A percentile compares a stretch with the other conserved stretches of the same genome.
phyloP scores from a whole-genome alignment of 768 basidiomycete species.

The Pisolithus orientalis region DNA sequence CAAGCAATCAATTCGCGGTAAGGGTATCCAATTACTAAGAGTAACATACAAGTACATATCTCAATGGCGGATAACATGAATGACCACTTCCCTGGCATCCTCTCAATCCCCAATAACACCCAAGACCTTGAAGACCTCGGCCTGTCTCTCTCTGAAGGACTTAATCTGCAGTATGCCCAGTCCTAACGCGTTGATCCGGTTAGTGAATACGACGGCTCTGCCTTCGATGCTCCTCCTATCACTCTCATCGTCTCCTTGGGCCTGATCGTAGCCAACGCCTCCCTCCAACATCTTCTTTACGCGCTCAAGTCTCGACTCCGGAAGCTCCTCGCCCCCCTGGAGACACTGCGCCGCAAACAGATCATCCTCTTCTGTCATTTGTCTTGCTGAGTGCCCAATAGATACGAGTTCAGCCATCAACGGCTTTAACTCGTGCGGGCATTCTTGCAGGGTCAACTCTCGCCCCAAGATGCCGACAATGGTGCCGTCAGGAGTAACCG shows the following conservation, averaged over 20 bases:
- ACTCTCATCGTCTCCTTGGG: background rate
- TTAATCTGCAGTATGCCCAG: conserved; percentile 62
- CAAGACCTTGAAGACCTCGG: conserved; percentile 59
- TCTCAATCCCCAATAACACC: background rate
- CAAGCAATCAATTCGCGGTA: too few relatives aligned
- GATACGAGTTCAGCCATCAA: conserved; percentile 60
- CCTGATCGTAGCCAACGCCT: conserved; percentile 44
- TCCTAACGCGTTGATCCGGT: conserved; percentile 70
- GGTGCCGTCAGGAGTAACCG: conserved; percentile 41
- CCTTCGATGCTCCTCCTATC: conserved; percentile 51
- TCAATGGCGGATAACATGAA: background rate
- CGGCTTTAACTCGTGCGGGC: conserved; percentile 57
- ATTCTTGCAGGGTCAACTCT: conserved; percentile 50
- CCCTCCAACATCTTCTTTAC: conserved; percentile 51
- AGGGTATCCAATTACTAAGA: too few relatives aligned
- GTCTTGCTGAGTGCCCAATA: conserved; percentile 46
- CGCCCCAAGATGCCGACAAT: conserved; percentile 48
- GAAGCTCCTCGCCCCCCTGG: conserved; percentile 28
- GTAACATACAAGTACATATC: too few relatives aligned
- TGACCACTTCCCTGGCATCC: background rate
- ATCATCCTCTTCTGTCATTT: conserved; percentile 51
- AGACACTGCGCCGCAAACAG: conserved; percentile 38
- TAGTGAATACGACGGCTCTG: conserved; percentile 63
- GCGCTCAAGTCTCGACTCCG: conserved; percentile 48
- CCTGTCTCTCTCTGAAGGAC: conserved; percentile 69